These are phyloP conservation scores for Cyclospora cayetanensis DNA, from an alignment of 169 alveolate genomes.

Conservation along the genomic window DNA sequence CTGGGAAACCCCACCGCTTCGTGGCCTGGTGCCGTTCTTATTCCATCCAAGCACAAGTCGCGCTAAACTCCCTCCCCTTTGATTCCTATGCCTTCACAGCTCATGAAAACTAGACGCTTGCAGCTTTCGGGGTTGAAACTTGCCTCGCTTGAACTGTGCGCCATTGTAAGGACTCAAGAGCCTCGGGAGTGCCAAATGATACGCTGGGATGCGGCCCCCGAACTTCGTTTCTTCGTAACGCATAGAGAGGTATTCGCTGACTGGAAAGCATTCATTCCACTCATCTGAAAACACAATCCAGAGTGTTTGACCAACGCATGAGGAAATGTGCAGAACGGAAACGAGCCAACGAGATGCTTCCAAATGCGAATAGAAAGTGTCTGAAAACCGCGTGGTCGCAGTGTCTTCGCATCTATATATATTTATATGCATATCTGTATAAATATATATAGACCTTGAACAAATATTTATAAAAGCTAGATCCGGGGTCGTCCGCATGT, in stretches of 20 bases:
- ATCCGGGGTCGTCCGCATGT: too few relatives aligned
- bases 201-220: constrained; percentile 73
- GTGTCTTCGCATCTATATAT: not conserved
- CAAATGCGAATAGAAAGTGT: not conserved
- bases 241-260: constrained; percentile 71
- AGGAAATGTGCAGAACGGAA: not conserved
- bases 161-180: constrained; percentile 66
- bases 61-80: not conserved
- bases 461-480: too few relatives aligned
- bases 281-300: constrained; percentile 29
- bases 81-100: not conserved
- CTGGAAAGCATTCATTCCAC: constrained; percentile 76
- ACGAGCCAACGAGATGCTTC: not conserved
- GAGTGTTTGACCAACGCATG: not conserved
- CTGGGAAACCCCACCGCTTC: not conserved
- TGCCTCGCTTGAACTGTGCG: constrained; percentile 53
- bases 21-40: not conserved
- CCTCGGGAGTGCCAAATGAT: constrained; percentile 72
- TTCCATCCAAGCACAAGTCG: not conserved
- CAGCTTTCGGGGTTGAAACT: not conserved
- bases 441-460: not conserved
- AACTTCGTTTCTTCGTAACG: constrained; percentile 68
- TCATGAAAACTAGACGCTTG: not conserved
- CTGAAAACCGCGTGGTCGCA: not conserved
- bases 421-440: not conserved